These are phyloP conservation scores for Pythium angustatum DNA, from an alignment of 352 stramenopile species.

Conservation along the genomic window DNA sequence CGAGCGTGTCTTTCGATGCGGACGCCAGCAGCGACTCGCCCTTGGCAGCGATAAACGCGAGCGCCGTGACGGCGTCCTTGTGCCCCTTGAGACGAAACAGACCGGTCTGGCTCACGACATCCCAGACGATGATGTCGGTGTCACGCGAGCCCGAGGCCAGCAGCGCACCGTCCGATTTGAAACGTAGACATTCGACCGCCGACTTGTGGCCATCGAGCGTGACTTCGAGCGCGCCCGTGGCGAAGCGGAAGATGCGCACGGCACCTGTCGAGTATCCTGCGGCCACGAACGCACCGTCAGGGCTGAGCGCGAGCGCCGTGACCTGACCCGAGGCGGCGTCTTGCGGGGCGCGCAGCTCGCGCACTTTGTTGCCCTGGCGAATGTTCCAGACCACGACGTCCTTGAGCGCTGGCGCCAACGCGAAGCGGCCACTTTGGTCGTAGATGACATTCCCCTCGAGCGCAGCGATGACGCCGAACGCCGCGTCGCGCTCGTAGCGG, in stretches of 20 bases:
- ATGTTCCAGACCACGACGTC: constrained; percentile 93
- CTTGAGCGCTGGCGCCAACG: constrained; percentile 88
- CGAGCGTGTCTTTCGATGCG: constrained; percentile 91
- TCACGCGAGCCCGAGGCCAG: constrained; percentile 88
- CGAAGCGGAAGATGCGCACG: constrained; percentile 78
- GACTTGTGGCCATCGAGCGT: constrained; percentile 90
- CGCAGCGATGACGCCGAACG: constrained; percentile 91
- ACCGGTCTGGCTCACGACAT: constrained; percentile 90
- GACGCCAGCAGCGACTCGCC: constrained; percentile 68
- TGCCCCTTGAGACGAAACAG: constrained; percentile 91
- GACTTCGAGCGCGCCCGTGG: constrained; percentile 74
- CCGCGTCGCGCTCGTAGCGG: constrained; percentile 88
- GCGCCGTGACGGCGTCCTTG: constrained; percentile 90
- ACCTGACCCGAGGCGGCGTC: constrained; percentile 55
- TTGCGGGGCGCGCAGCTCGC: constrained; percentile 49
- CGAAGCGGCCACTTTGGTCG: constrained; percentile 83
- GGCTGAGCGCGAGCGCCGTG: constrained; percentile 74
- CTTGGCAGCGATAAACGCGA: constrained; percentile 72
- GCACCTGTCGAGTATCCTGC: constrained; percentile 85
- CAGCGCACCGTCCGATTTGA: constrained; percentile 73
- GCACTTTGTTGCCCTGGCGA: constrained; percentile 82
- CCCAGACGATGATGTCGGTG: constrained; percentile 94
- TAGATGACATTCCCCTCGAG: constrained; percentile 89
- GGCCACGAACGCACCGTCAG: constrained; percentile 74
- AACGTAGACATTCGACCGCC: constrained; percentile 75